Conservation (phyloP, 257 asterid species). For the Lavandula angustifolia region DNA sequence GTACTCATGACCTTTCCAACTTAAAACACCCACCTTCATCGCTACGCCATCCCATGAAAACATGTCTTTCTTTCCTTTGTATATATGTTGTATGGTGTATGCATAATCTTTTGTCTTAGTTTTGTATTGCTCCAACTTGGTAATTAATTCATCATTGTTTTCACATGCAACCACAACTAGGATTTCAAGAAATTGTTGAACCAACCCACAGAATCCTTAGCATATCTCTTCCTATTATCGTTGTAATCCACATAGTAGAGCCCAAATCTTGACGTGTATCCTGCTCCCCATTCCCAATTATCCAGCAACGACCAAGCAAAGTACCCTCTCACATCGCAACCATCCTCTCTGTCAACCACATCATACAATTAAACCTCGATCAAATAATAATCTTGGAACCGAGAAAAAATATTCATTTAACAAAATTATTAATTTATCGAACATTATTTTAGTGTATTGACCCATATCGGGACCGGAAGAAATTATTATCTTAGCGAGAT, state of each 20-base stretch:
- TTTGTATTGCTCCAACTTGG: background rate
- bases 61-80: background rate
- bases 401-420: no score
- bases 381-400: no score
- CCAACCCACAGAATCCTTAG: slow-evolving; percentile 81
- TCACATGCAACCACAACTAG: no score
- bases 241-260: slow-evolving; percentile 78
- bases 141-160: no score
- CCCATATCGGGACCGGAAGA: no score
- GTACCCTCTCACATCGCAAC: slow-evolving; percentile 86
- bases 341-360: slow-evolving; percentile 62
- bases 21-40: no score
- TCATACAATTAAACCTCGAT: no score
- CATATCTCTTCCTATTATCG: slow-evolving; percentile 67
- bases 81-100: background rate
- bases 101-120: background rate
- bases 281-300: slow-evolving; percentile 95
- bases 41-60: no score
- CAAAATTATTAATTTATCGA: no score
- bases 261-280: slow-evolving; percentile 75
- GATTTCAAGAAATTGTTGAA: slow-evolving; percentile 68
- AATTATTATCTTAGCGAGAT: no score
- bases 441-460: no score
- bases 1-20: no score
- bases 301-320: slow-evolving; percentile 89